Base-by-base conservation (phyloP, 169 alveolate species). In the Eimeria nieschulzi region DNA sequence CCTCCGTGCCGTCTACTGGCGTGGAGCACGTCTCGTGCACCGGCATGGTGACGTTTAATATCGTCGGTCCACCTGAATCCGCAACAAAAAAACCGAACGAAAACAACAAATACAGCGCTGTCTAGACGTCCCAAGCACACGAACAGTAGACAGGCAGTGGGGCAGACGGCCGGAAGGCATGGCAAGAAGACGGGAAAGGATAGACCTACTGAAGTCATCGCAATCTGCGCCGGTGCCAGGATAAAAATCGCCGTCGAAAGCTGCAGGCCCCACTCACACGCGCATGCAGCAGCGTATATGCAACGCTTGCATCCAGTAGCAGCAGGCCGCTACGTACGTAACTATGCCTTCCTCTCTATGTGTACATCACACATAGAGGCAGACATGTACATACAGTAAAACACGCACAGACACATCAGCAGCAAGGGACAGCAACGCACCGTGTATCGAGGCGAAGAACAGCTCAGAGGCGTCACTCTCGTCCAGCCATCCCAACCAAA, bases 181-280 rank as follows among this genome's bases (percentile, higher is more conserved):
- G 3, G 46, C 78, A 68, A 68, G 19, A 68, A 68, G 78, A 15
- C 26, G 26, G 39, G 78, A 21, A 68, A 68, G 23, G 46, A 26
- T 9, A 68, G 78, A 23, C 92, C 59, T 51, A 87, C 92, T 46
- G 54, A n/a, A 72, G 19, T 76, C 87, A 9, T 90, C 76, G 70
- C 94, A 83, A 88, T 70, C 83, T 12, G 63, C 75, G 10, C 99
- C 99, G 1, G 99, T 97, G 56, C 99, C 99, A 8, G 99, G 99
- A 94, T 98, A 98, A 94, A 98, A 98, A 53, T 95, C 84, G 59
- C 98, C 98, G 94, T 97, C 98, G 93, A 95, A 97, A 12, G 98
- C 98, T 91, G 94, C 63, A 90, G 23, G 53, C 46, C 53, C 17
- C 86, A 21, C 12, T 17, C 66, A 13, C 70, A 76, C 71, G 17